phyloP scores from a whole-genome alignment of 78 protist genomes.

The Planoprotostelium fungivorum region DNA sequence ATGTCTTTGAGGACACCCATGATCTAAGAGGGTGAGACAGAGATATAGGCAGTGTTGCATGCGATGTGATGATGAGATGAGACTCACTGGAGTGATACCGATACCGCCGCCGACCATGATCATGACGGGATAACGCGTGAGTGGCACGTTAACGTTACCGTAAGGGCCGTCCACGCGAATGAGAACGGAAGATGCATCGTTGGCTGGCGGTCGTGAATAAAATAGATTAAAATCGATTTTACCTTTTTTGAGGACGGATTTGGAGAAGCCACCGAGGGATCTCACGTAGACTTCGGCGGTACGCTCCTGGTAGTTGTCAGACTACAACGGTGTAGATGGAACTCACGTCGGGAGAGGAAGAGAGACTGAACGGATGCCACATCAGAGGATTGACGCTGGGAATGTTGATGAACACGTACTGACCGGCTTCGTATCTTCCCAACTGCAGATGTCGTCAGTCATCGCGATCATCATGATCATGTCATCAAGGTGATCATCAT shows the following conservation, averaged over 20 bases:
- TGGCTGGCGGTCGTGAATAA: background rate
- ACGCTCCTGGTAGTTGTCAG: background rate
- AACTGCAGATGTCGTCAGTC: background rate
- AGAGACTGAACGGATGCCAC: background rate
- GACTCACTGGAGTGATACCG: background rate
- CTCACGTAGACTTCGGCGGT: background rate
- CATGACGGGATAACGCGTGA: background rate
- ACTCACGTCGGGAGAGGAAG: background rate
- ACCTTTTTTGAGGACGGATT: background rate
- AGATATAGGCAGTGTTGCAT: too few species aligned
- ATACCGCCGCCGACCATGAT: background rate
- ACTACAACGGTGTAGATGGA: background rate
- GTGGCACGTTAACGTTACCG: background rate
- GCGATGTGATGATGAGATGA: background rate
- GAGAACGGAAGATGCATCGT: too few species aligned
- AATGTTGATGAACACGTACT: background rate
- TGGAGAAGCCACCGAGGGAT: background rate
- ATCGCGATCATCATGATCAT: too few species aligned
- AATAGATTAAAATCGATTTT: background rate
- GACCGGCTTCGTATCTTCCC: background rate
- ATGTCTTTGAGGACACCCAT: background rate
- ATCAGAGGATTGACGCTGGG: background rate
- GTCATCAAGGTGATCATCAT: too few species aligned
- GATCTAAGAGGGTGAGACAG: background rate
- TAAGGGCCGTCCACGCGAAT: background rate